phyloP scores from a whole-genome alignment of 495 filamentous ascomycete species.

The Penicillium macrosclerotiorum region DNA sequence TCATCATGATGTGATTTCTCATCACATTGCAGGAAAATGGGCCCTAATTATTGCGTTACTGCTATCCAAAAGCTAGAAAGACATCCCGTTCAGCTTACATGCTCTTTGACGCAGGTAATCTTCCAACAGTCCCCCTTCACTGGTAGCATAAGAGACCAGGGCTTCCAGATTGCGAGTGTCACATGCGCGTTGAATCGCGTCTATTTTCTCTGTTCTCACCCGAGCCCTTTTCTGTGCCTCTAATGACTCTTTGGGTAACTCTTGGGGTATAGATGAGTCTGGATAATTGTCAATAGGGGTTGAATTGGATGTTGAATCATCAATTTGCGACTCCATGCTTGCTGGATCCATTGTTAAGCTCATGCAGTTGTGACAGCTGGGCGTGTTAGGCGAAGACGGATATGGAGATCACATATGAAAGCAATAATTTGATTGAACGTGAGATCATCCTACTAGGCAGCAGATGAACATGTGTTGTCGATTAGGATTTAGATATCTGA shows the following conservation, averaged over 20 bases:
- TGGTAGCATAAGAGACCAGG: constrained; percentile 65
- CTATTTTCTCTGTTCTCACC: constrained; percentile 26
- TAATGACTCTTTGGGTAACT: constrained; percentile 1
- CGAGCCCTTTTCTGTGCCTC: constrained; percentile 1
- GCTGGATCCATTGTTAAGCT: constrained; percentile 8
- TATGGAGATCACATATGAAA: no score
- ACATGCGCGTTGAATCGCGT: constrained; percentile 67
- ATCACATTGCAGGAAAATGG: constrained; percentile 67
- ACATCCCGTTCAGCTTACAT: constrained; percentile 49
- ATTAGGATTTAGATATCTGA: no score
- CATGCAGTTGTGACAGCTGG: background rate
- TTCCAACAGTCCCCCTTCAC: constrained; percentile 70
- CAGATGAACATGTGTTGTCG: no score
- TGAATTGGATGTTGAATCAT: background rate
- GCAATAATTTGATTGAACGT: no score
- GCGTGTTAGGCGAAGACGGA: background rate
- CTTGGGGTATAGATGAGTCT: background rate
- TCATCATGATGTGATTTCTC: constrained; percentile 15
- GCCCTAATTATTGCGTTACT: constrained; percentile 56
- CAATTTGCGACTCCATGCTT: background rate
- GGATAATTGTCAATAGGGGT: constrained; percentile 1
- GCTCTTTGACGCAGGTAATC: constrained; percentile 78
- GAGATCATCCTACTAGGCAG: no score
- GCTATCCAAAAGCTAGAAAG: background rate
- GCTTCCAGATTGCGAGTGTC: constrained; percentile 56